These are phyloP conservation scores for Coniochaeta prunicola DNA, from an alignment of 2,329 filamentous ascomycete genomes.

Conservation along the genomic window DNA sequence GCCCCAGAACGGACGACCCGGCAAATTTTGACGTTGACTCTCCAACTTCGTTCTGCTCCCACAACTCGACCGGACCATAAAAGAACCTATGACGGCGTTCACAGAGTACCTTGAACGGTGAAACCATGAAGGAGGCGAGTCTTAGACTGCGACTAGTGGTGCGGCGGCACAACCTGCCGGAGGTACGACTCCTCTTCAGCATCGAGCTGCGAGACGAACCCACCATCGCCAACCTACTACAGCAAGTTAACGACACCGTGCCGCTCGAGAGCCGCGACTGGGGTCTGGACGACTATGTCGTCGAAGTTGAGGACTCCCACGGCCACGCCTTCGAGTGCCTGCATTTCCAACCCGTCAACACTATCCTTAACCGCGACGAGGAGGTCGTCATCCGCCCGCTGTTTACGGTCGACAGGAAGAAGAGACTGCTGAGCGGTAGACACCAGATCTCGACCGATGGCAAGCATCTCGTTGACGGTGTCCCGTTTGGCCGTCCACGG, in stretches of 20 bases:
- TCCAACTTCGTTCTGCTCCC: too few species aligned
- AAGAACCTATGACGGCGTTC: neutral
- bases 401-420: conserved; percentile 64
- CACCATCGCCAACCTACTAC: conserved; percentile 70
- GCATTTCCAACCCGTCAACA: conserved; percentile 69
- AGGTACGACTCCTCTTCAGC: conserved; percentile 65
- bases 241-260: conserved; percentile 70
- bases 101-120: neutral
- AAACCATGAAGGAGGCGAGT: conserved; percentile 24
- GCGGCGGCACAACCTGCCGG: conserved; percentile 65
- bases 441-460: conserved; percentile 75
- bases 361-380: conserved; percentile 74
- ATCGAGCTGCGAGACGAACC: conserved; percentile 49
- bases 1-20: neutral
- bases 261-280: conserved; percentile 76
- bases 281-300: conserved; percentile 84
- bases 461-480: conserved; percentile 74
- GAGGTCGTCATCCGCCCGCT: conserved; percentile 77
- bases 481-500: conserved; percentile 73
- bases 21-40: too few species aligned
- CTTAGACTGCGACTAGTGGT: conserved; percentile 72
- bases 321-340: conserved; percentile 74
- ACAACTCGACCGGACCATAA: neutral
- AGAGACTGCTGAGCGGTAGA: conserved; percentile 66
- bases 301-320: conserved; percentile 54